phyloP scores from a whole-genome alignment of 169 alveolate genomes.

The Cryptosporidium ryanae region DNA sequence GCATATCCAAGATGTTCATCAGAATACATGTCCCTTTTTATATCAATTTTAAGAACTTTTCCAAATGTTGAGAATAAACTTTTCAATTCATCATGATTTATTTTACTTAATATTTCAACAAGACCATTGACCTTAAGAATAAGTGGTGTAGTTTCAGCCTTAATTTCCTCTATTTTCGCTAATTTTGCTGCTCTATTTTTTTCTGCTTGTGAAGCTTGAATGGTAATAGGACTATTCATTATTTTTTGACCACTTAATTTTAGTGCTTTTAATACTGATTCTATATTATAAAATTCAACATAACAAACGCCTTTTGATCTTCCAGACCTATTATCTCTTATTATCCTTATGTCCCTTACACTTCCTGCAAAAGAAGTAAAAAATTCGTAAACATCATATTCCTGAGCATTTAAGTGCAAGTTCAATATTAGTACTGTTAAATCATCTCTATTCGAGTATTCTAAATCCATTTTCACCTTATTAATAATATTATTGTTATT shows the following conservation, averaged over 20 bases:
- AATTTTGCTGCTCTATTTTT: conserved; percentile 98
- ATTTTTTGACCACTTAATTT: conserved; percentile 91
- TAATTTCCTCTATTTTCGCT: conserved; percentile 87
- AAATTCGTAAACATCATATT: conserved; percentile 94
- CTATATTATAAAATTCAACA: conserved; percentile 96
- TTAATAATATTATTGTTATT: conserved; percentile 82
- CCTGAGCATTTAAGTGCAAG: conserved; percentile 93
- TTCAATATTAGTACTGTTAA: conserved; percentile 95
- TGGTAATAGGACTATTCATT: conserved; percentile 90
- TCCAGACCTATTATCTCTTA: conserved; percentile 95
- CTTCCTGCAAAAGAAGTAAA: conserved; percentile 95
- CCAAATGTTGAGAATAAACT: conserved; percentile 95
- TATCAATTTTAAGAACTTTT: conserved; percentile 90
- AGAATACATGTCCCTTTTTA: conserved; percentile 89
- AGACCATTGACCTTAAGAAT: conserved; percentile 93
- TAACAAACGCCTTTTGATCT: conserved; percentile 97
- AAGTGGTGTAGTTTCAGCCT: conserved; percentile 90
- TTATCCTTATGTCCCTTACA: conserved; percentile 95
- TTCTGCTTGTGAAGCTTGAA: conserved; percentile 98
- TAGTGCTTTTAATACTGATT: conserved; percentile 94
- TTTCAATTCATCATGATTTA: conserved; percentile 90
- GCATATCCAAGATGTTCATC: conserved; percentile 93
- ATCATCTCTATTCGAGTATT: conserved; percentile 97
- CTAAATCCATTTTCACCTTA: conserved; percentile 88
- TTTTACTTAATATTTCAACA: conserved; percentile 87